phyloP scores from a whole-genome alignment of 2,329 filamentous ascomycete species.

The Bisporella sp. region DNA sequence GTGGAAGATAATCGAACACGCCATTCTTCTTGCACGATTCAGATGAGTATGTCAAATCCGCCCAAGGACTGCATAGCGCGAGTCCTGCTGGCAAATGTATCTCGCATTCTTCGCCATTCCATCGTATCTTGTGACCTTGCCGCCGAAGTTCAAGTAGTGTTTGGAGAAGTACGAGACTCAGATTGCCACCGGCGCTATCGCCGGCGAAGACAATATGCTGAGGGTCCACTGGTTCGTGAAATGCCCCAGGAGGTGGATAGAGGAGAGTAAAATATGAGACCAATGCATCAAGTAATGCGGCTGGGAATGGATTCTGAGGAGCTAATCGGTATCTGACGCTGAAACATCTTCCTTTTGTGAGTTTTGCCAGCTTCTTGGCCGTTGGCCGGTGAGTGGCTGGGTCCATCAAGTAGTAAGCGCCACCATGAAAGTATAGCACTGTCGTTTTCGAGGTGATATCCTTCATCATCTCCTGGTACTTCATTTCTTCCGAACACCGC shows the following conservation, averaged over 20 bases:
- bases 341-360: constrained; percentile 59
- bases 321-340: constrained; percentile 65
- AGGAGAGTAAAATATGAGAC: constrained; percentile 61
- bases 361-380: constrained; percentile 54
- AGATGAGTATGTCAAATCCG: constrained; percentile 60
- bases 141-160: constrained; percentile 57
- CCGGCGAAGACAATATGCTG: constrained; percentile 64
- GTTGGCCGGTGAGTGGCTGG: constrained; percentile 57
- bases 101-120: constrained; percentile 50
- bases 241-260: constrained; percentile 60
- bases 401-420: constrained; percentile 67
- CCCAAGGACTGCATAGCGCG: constrained; percentile 60
- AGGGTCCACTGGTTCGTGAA: constrained; percentile 58
- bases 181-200: constrained; percentile 68
- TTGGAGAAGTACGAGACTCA: constrained; percentile 60
- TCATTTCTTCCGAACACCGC: constrained; percentile 51
- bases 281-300: constrained; percentile 65
- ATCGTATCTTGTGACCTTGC: constrained; percentile 41
- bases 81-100: constrained; percentile 62
- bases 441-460: constrained; percentile 59
- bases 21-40: constrained; percentile 46
- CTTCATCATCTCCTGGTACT: constrained; percentile 59
- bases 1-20: constrained; percentile 57
- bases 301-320: constrained; percentile 68
- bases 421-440: constrained; percentile 69